phyloP scores from a whole-genome alignment of 2,329 filamentous ascomycete species.

The Hirsutella thompsonii region DNA sequence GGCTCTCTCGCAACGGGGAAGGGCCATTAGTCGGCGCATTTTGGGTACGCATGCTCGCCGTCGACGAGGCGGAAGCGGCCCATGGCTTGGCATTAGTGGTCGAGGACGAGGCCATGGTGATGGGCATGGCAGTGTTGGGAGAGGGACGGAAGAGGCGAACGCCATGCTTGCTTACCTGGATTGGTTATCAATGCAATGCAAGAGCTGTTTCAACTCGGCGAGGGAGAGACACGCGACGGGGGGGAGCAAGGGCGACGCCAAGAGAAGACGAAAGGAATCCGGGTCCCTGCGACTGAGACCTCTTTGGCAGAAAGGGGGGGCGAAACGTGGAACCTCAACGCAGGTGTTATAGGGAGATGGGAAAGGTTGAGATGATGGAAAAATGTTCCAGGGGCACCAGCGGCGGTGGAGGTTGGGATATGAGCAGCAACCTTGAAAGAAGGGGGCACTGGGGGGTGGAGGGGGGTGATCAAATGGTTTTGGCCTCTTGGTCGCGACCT shows the following conservation, averaged over 20 bases:
- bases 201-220: neutral
- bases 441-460: too few relatives aligned
- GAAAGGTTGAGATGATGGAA: slow-evolving; percentile 1
- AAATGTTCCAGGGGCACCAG: slow-evolving; percentile 3
- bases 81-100: neutral
- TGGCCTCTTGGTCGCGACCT: too few relatives aligned
- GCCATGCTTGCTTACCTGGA: neutral
- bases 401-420: slow-evolving; percentile 3
- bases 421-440: too few relatives aligned
- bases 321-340: neutral
- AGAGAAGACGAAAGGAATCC: neutral
- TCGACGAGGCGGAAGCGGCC: neutral
- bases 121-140: neutral
- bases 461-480: neutral
- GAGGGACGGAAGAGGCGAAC: neutral
- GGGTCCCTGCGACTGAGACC: neutral
- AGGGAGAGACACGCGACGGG: neutral
- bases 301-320: neutral
- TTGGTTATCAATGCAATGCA: neutral
- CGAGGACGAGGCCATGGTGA: neutral
- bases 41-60: neutral
- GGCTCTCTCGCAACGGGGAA: neutral
- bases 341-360: neutral
- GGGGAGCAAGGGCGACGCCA: neutral
- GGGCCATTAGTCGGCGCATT: neutral